Conservation (phyloP, 768 basidiomycete genomes). For the Rhizopogon roseolus region DNA sequence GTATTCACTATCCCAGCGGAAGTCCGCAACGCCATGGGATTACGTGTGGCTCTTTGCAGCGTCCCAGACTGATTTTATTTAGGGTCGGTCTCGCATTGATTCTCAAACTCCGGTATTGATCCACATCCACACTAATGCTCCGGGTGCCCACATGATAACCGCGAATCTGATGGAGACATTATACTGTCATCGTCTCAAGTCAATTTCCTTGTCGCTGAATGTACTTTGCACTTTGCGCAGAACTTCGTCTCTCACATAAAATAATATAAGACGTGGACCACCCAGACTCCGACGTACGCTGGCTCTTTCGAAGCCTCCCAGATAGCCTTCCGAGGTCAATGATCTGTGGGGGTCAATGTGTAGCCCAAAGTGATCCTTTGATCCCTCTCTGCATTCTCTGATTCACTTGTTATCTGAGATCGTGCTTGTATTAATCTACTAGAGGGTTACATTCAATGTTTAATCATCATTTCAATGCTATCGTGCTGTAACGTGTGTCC, state of each 20-base stretch:
- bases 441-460: slow-evolving; percentile 16
- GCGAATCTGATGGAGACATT: neutral
- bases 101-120: neutral
- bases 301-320: slow-evolving; percentile 60
- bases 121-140: neutral
- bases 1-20: neutral
- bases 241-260: neutral
- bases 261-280: neutral
- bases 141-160: neutral
- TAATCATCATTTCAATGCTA: neutral
- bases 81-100: neutral
- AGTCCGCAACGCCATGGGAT: neutral
- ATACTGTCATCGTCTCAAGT: neutral
- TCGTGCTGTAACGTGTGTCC: neutral
- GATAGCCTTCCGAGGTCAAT: slow-evolving; percentile 32
- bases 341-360: slow-evolving; percentile 56
- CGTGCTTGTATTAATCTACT: neutral
- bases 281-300: neutral
- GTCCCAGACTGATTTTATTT: neutral
- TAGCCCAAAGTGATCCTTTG: slow-evolving; percentile 44
- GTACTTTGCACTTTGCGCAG: neutral
- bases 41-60: neutral
- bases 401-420: slow-evolving; percentile 19
- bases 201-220: neutral
- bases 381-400: slow-evolving; percentile 15